Base-by-base conservation (phyloP, 805 yeast genomes). In the Saccharomycopsis amapae region DNA sequence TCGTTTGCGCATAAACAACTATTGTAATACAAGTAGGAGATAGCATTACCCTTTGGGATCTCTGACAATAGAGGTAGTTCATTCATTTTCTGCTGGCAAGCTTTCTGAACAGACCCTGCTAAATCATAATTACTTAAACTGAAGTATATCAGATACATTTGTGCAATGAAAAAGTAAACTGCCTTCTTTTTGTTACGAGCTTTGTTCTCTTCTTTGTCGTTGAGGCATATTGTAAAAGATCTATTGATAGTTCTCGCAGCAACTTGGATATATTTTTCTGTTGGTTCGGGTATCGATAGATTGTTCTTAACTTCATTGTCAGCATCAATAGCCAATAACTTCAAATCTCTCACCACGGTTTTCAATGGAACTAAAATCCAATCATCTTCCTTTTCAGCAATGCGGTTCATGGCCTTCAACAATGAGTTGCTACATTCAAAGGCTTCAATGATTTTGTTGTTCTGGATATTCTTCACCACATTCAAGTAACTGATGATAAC, bases 31-130 rank as follows among this genome's bases (percentile, higher is more conserved):
- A 78, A 64, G 59, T 77, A 85, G 1, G 76, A 71, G 32, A 81
- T 75, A 2, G 76, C 68, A 42, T 81, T 81, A 1, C 75, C 59
- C 42, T 67, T 69, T n/a, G 73, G 72, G 7, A 39, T 31, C 10
- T 55, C 39, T 3, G 63, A 56, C 34, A 77, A 54, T 5, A 65
- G 56, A 0, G 90, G 90, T 38, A 83, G 62, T 39, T 74, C 74
- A 23, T 62, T 61, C 18, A 68, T 61, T 38, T 79, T 71, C 12
- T 81, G 75, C 25, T 67, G 69, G 28, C 85, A 63, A 1, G 85
- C 95, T 58, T 79, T 79, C 48, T 84, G 79, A 51, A 86, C 69
- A 42, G 84, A 81, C 54, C 78, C 78, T 28, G 90, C 87, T 59
- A 86, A 71, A 54, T 86, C 87, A 33, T 74, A 67, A 56, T 83